phyloP scores from a whole-genome alignment of 306 rosid species.

The Cucumis cinereus region DNA sequence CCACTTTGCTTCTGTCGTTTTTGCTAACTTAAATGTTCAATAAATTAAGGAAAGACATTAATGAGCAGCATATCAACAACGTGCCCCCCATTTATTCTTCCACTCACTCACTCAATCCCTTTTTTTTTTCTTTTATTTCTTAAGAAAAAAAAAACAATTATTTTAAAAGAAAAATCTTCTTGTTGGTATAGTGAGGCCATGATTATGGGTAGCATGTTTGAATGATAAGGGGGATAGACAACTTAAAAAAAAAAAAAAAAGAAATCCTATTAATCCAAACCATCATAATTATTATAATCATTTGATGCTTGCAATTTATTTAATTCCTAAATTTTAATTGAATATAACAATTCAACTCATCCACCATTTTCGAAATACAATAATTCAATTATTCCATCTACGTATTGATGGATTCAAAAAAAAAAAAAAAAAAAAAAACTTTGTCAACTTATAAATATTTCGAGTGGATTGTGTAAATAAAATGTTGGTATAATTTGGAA shows the following conservation, averaged over 20 bases:
- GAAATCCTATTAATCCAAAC: neutral
- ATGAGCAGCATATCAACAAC: slow-evolving; percentile 8
- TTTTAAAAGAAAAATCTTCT: neutral
- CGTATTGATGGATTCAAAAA: too few species aligned
- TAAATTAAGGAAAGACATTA: neutral
- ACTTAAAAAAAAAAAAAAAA: neutral
- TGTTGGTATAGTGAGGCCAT: neutral
- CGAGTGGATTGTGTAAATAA: too few species aligned
- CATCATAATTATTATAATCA: neutral
- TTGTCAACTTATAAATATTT: too few species aligned
- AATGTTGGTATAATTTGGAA: neutral
- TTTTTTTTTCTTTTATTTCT: neutral
- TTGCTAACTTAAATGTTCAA: neutral
- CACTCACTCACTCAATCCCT: neutral
- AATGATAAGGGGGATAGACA: neutral
- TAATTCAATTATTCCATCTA: too few species aligned
- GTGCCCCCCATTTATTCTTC: slow-evolving; percentile 7
- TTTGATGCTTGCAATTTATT: neutral
- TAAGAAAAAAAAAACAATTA: neutral
- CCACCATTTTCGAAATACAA: too few species aligned
- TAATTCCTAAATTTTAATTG: neutral
- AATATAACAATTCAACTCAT: neutral
- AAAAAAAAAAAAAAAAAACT: too few species aligned
- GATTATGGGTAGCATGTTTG: slow-evolving; percentile 11
- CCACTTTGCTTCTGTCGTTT: neutral